Conservation (phyloP, 495 filamentous ascomycete species). For the Aspergillus affinis region DNA sequence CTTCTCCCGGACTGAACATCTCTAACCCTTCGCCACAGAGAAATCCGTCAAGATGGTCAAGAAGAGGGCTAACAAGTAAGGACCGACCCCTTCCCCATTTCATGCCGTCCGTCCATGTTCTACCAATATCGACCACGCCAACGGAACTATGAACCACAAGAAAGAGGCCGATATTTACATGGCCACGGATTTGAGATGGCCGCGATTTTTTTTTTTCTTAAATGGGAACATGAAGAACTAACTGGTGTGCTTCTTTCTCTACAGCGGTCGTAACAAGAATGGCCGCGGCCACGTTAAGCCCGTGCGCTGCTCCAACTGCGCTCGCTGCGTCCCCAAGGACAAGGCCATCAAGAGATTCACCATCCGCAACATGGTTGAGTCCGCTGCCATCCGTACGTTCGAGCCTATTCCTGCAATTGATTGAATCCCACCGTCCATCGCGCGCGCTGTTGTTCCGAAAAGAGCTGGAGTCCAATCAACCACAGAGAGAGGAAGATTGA, state of each 20-base stretch:
- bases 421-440: constrained; percentile 11
- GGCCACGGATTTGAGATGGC: not conserved
- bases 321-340: constrained; percentile 98
- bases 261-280: constrained; percentile 98
- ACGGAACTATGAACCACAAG: constrained; percentile 11
- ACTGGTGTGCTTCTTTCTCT: constrained; percentile 14
- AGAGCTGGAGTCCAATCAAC: not conserved
- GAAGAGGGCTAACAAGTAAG: constrained; percentile 98
- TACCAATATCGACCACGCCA: constrained; percentile 30
- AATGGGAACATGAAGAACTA: constrained; percentile 12
- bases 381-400: constrained; percentile 96
- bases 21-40: constrained; percentile 36
- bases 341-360: constrained; percentile 99
- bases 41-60: constrained; percentile 95
- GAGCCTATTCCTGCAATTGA: constrained; percentile 16
- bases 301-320: constrained; percentile 99
- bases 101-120: constrained; percentile 29
- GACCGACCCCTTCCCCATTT: constrained; percentile 23
- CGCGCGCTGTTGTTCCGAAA: constrained; percentile 19
- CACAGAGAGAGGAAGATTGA: not conserved
- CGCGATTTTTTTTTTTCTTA: not conserved
- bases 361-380: constrained; percentile 99
- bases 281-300: constrained; percentile 99
- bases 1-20: constrained; percentile 19
- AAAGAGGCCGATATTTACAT: not conserved